Percentiles rank a stretch among this genome's conserved stretches.
phyloP scores from a whole-genome alignment of 495 filamentous ascomycete genomes.

The Penicillium ochrochloron region DNA sequence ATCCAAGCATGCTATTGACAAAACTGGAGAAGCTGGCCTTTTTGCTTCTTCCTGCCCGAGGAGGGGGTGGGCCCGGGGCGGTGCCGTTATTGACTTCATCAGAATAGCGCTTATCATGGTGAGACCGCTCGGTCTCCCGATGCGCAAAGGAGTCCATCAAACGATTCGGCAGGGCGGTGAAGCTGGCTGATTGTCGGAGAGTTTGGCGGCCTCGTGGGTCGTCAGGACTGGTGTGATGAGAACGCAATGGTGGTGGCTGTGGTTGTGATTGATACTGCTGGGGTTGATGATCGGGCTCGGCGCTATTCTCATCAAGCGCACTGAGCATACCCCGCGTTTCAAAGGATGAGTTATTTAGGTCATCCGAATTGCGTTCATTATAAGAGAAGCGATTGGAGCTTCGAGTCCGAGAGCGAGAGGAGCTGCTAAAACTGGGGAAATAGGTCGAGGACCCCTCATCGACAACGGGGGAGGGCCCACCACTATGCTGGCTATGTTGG shows the following conservation, averaged over 20 bases:
- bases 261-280: conserved; percentile 28
- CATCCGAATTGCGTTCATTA: conserved; percentile 67
- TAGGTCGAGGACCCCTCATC: conserved; percentile 39
- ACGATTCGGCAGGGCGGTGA: conserved; percentile 64
- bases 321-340: conserved; percentile 71
- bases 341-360: conserved; percentile 67
- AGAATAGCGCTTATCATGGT: conserved; percentile 77
- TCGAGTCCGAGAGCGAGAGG: conserved; percentile 40
- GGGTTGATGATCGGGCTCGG: conserved; percentile 50
- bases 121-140: conserved; percentile 43
- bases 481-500: conserved; percentile 29
- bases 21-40: conserved; percentile 95
- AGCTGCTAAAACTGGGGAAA: conserved; percentile 36
- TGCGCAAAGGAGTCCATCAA: conserved; percentile 60
- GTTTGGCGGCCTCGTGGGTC: conserved; percentile 58
- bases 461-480: conserved; percentile 53
- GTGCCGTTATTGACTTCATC: conserved; percentile 71
- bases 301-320: conserved; percentile 62
- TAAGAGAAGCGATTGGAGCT: conserved; percentile 56
- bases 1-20: conserved; percentile 89
- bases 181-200: conserved; percentile 81
- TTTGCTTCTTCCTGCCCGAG: conserved; percentile 68
- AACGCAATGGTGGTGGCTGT: conserved; percentile 51
- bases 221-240: conserved; percentile 64
- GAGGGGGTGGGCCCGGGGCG: conserved; percentile 38